Percentiles rank a stretch among this genome's conserved stretches.
Evolutionary conservation across 208 protist genomes (phyloP).

Genomic region (Leishmania arabica): DNA sequence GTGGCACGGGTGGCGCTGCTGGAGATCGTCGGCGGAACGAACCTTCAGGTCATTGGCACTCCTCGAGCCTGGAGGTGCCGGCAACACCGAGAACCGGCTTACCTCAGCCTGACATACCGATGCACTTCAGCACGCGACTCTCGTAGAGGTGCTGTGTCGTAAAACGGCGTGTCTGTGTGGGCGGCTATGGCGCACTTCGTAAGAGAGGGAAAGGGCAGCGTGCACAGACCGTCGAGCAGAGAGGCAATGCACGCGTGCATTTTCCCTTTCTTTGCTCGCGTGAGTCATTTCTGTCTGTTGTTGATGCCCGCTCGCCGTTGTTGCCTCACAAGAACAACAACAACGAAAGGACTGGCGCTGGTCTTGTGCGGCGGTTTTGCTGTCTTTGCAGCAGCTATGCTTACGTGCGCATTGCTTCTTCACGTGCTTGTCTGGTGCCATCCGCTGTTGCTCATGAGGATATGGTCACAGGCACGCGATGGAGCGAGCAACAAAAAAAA

Average conservation of each 20-base stretch:
- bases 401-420: slow-evolving; percentile 1
- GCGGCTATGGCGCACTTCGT: neutral
- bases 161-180: neutral
- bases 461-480: neutral
- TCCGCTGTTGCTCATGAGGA: neutral
- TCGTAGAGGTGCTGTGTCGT: neutral
- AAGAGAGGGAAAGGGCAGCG: neutral
- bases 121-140: neutral
- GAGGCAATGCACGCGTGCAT: neutral
- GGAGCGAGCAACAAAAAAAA: no score
- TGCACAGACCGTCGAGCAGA: neutral
- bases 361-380: neutral
- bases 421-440: slow-evolving; percentile 4
- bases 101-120: neutral
- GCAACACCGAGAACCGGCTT: neutral
- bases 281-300: neutral
- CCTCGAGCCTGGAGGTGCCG: neutral
- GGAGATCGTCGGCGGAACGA: slow-evolving; percentile 2
- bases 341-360: neutral
- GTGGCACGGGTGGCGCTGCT: neutral
- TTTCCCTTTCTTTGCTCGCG: neutral
- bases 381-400: neutral
- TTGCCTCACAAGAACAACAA: neutral
- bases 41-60: neutral
- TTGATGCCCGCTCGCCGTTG: neutral